Conservation (phyloP, 129 eudicot genomes). For the Gnaphalium uliginosum region DNA sequence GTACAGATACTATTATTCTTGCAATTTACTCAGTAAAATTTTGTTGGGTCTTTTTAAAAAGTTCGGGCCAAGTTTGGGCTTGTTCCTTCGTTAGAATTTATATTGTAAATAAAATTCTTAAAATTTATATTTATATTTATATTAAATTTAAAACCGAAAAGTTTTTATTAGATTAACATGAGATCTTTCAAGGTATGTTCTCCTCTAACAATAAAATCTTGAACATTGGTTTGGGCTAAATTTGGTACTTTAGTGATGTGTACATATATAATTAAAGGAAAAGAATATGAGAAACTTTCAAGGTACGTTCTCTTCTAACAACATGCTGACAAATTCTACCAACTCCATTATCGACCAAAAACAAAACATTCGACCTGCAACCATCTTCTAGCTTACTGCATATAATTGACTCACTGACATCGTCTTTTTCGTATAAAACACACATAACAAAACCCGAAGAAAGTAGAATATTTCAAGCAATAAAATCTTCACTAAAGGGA, state of each 20-base stretch:
- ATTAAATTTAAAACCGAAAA: no score
- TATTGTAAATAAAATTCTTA: no score
- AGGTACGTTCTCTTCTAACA: conserved; percentile 31
- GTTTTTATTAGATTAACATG: no score
- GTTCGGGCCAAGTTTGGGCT: no score
- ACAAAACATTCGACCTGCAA: conserved; percentile 9
- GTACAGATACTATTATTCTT: no score
- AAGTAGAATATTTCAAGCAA: conserved; percentile 13
- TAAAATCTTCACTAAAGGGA: conserved; percentile 20
- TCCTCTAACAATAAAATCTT: no score
- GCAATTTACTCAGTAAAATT: no score
- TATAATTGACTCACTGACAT: not conserved
- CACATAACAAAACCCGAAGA: not conserved
- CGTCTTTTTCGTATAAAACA: conserved; percentile 26
- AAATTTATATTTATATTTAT: no score
- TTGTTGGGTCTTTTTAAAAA: no score
- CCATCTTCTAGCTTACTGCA: conserved; percentile 15
- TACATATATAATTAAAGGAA: conserved; percentile 15
- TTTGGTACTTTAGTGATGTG: not conserved
- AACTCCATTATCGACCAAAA: conserved; percentile 31
- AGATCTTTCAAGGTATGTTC: no score
- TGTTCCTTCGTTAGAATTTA: no score
- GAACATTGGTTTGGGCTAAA: no score
- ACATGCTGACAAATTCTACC: conserved; percentile 31
- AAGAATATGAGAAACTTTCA: conserved; percentile 17